Base-by-base conservation (phyloP, 176 grass and related monocot genomes). In the Triticum monococcum region DNA sequence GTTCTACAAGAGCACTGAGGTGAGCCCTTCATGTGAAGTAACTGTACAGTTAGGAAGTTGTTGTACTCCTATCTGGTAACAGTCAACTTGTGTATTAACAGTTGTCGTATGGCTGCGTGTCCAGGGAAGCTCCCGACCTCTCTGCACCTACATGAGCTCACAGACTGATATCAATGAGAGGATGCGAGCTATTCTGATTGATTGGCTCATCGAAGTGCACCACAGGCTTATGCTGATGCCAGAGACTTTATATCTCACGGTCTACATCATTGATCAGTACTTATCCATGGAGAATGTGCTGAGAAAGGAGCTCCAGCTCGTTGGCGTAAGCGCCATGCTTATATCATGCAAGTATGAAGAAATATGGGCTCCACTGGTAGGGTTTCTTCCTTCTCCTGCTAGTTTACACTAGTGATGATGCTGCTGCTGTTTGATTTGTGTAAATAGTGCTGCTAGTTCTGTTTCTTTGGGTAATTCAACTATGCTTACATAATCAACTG, bases 281-380 rank as follows among this genome's bases (percentile, higher is more conserved):
- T 89, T 95, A 57, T 91, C 91, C 35, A 64, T 80, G 59, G 91
- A 92, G 33, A 54, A 23, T 64, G 75, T 88, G 32, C 24, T 50
- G 20, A 89, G 82, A 83, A 98, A 88, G 72, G 86, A 98, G 64
- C 68, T 98, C 26, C 93, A 96, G 89, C 86, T 98, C 8, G 79
- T 98, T 3, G 96, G 93, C 12, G 8, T 98, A 57, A 90, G 79
- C 78, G 89, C 93, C 84, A 91, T 98, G 91, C 63, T 98, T 85
- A 89, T 98, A 81, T 93, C 93, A 18, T 88, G 84, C 87, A 95
- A 98, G 70, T 98, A 98, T 28, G 96, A 94, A 65, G 96, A 98
- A 75, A 91, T 89, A 31, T 92, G 86, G 86, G 86, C 89, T 81
- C 93, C 96, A 79, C n/a, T 88, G 65, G 96, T 98, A 73, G 50